phyloP scores from a whole-genome alignment of 2,329 filamentous ascomycete species.

The Aspergillus sp. region DNA sequence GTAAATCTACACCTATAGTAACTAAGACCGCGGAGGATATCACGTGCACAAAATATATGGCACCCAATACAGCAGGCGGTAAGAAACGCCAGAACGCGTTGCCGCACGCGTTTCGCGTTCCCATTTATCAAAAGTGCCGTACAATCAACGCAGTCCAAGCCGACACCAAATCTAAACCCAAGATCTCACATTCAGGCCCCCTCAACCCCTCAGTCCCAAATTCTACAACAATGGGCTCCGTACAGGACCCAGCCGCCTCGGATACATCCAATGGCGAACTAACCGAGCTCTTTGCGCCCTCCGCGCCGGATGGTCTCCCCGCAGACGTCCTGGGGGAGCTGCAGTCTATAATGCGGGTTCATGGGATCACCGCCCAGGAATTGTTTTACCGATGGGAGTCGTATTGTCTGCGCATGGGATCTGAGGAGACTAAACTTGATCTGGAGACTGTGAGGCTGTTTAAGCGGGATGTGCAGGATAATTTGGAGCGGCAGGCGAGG shows the following conservation, averaged over 20 bases:
- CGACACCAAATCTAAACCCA: no score
- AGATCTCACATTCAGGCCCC: no score
- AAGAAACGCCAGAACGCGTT: neutral
- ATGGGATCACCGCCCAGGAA: conserved; percentile 78
- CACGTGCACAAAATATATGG: neutral
- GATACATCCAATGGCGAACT: conserved; percentile 52
- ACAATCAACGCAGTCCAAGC: neutral
- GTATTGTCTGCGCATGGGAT: conserved; percentile 91
- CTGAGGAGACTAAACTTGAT: conserved; percentile 70
- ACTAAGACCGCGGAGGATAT: neutral
- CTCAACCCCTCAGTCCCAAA: neutral
- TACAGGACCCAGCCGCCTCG: conserved; percentile 42
- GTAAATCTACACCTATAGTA: no score
- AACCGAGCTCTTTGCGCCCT: conserved; percentile 59
- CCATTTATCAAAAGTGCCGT: neutral
- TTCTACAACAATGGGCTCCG: conserved; percentile 1
- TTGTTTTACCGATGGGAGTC: conserved; percentile 99
- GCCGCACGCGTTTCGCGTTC: neutral
- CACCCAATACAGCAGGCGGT: neutral
- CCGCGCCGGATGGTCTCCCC: conserved; percentile 60
- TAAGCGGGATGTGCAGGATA: conserved; percentile 83
- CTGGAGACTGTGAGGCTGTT: conserved; percentile 72
- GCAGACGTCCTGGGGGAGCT: conserved; percentile 79
- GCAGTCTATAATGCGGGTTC: conserved; percentile 79
- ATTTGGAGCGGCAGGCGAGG: conserved; percentile 70